Conservation (phyloP, 768 basidiomycete species). For the Cyathus striatus region DNA sequence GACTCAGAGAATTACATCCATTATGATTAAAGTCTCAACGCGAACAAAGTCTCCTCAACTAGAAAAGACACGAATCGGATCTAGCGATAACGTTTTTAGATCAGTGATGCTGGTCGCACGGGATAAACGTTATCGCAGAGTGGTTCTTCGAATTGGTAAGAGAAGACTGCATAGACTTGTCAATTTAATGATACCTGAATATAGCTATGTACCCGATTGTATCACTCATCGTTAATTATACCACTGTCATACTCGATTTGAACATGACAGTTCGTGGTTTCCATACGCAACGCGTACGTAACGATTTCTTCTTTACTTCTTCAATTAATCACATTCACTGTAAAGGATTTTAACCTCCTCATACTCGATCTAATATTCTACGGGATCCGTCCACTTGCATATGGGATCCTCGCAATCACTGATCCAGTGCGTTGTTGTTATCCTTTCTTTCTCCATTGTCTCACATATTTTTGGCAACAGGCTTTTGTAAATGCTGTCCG, state of each 20-base stretch:
- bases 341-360: conserved; percentile 11
- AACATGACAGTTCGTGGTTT: conserved; percentile 9
- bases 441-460: too few species aligned
- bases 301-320: neutral
- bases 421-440: conserved; percentile 15
- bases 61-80: neutral
- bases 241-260: conserved; percentile 14
- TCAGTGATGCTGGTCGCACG: too few species aligned
- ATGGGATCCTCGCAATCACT: conserved; percentile 9
- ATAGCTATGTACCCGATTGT: conserved; percentile 18
- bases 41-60: neutral
- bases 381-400: conserved; percentile 11
- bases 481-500: neutral
- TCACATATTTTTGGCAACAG: neutral
- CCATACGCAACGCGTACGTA: conserved; percentile 8
- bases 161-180: neutral
- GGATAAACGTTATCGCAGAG: conserved; percentile 5
- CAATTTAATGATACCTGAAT: too few species aligned
- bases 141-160: conserved; percentile 12
- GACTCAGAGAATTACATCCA: neutral
- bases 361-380: conserved; percentile 11
- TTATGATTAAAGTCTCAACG: neutral
- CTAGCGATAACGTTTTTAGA: neutral
- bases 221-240: conserved; percentile 13
- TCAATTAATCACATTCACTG: neutral